These are phyloP conservation scores for Cladosporium sphaerospermum DNA, from an alignment of 2,329 filamentous ascomycete genomes.

Conservation along the genomic window DNA sequence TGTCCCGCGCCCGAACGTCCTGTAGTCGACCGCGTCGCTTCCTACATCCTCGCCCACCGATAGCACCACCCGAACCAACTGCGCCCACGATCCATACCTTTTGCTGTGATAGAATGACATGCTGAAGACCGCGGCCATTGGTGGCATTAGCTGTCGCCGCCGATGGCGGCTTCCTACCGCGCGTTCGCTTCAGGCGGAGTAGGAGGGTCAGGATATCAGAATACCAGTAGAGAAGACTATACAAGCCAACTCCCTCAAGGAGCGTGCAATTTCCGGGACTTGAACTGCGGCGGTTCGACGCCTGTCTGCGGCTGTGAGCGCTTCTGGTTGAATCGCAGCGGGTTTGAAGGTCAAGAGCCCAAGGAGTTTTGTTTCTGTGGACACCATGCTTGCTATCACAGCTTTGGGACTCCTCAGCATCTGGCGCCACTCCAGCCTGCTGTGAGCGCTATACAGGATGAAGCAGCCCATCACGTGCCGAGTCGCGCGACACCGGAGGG, in stretches of 20 bases:
- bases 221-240: constrained; percentile 6
- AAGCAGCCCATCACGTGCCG: constrained; percentile 3
- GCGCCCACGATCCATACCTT: background rate
- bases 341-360: constrained; percentile 18
- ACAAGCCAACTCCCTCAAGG: constrained; percentile 41
- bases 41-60: background rate
- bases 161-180: constrained; percentile 27
- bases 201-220: constrained; percentile 8
- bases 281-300: constrained; percentile 37
- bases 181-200: background rate
- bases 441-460: constrained; percentile 15
- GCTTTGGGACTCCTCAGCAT: constrained; percentile 15
- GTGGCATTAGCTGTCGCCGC: constrained; percentile 24
- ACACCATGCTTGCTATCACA: constrained; percentile 53
- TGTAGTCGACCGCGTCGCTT: constrained; percentile 2
- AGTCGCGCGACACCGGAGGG: constrained; percentile 10
- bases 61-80: constrained; percentile 4
- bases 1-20: background rate
- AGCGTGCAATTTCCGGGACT: constrained; percentile 47
- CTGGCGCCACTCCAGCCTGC: constrained; percentile 4
- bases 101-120: constrained; percentile 21
- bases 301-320: constrained; percentile 47
- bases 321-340: constrained; percentile 40
- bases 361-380: constrained; percentile 47
- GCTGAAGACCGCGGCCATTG: constrained; percentile 24